Evolutionary conservation across 768 basidiomycete genomes (phyloP).

Genomic region (Calocybe cyanea): DNA sequence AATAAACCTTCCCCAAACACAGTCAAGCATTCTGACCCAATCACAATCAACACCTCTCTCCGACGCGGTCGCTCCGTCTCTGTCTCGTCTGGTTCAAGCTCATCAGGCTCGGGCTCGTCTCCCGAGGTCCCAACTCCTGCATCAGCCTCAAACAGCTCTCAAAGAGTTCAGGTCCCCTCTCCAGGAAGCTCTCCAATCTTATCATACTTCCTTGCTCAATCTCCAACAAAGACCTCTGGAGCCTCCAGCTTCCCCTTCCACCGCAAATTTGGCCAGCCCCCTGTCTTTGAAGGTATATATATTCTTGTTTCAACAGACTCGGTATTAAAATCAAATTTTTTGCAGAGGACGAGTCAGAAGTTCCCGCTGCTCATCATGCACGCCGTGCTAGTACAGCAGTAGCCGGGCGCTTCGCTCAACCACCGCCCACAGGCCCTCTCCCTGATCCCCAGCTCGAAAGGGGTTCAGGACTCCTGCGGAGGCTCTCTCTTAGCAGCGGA

Average conservation of each 20-base stretch:
- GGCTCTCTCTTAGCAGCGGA: conserved; percentile 65
- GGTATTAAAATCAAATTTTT: conserved; percentile 19
- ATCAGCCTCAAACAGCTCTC: conserved; percentile 36
- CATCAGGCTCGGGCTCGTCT: conserved; percentile 52
- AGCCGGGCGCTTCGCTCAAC: conserved; percentile 49
- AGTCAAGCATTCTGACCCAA: conserved; percentile 57
- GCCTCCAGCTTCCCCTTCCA: conserved; percentile 58
- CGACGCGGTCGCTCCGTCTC: conserved; percentile 60
- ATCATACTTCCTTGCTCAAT: conserved; percentile 62
- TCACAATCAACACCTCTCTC: conserved; percentile 45
- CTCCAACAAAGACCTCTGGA: conserved; percentile 47
- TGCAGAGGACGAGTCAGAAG: conserved; percentile 34
- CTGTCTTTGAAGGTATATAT: conserved; percentile 58
- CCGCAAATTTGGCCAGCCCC: conserved; percentile 49
- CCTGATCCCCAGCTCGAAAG: conserved; percentile 56
- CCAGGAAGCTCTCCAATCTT: conserved; percentile 69
- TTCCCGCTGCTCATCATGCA: conserved; percentile 41
- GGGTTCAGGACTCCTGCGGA: conserved; percentile 66
- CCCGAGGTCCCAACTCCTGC: conserved; percentile 51
- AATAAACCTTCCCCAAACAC: conserved; percentile 21
- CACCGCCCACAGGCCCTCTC: conserved; percentile 29
- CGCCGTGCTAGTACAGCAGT: conserved; percentile 61
- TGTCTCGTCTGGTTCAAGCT: conserved; percentile 56
- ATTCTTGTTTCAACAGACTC: not conserved
- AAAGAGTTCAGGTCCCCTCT: conserved; percentile 44